Evolutionary conservation across 345 rosid species (phyloP).

Genomic region (Cochlearia excelsa): DNA sequence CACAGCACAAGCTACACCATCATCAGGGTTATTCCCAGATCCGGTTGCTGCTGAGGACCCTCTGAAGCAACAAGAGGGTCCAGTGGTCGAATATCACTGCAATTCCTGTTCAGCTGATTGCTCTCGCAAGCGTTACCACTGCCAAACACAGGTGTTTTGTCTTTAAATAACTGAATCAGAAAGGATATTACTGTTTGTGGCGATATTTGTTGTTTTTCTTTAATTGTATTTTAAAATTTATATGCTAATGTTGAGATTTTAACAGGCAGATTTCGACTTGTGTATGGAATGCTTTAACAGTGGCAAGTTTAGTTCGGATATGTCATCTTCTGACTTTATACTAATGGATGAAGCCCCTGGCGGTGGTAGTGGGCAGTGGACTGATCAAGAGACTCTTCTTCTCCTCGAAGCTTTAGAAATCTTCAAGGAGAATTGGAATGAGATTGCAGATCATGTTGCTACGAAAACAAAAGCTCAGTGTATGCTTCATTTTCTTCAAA

Average conservation of each 20-base stretch:
- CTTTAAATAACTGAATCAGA: slow-evolving; percentile 11
- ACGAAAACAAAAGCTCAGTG: slow-evolving; percentile 97
- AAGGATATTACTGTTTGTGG: slow-evolving; percentile 10
- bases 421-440: slow-evolving; percentile 93
- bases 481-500: slow-evolving; percentile 94
- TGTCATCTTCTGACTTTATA: slow-evolving; percentile 94
- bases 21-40: slow-evolving; percentile 74
- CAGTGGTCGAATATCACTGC: slow-evolving; percentile 94
- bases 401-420: slow-evolving; percentile 97
- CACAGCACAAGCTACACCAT: slow-evolving; percentile 49
- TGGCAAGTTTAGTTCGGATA: slow-evolving; percentile 81
- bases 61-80: slow-evolving; percentile 70
- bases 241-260: slow-evolving; percentile 36
- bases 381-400: slow-evolving; percentile 98
- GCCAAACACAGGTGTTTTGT: slow-evolving; percentile 84
- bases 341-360: slow-evolving; percentile 93
- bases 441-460: slow-evolving; percentile 99
- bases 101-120: slow-evolving; percentile 98
- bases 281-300: slow-evolving; percentile 88
- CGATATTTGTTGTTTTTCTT: background rate
- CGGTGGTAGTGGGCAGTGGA: slow-evolving; percentile 86
- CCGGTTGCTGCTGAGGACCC: slow-evolving; percentile 71
- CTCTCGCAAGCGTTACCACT: slow-evolving; percentile 97
- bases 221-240: background rate
- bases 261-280: slow-evolving; percentile 99